Conservation (phyloP, 2,329 filamentous ascomycete species). For the Trichoderma sp. region DNA sequence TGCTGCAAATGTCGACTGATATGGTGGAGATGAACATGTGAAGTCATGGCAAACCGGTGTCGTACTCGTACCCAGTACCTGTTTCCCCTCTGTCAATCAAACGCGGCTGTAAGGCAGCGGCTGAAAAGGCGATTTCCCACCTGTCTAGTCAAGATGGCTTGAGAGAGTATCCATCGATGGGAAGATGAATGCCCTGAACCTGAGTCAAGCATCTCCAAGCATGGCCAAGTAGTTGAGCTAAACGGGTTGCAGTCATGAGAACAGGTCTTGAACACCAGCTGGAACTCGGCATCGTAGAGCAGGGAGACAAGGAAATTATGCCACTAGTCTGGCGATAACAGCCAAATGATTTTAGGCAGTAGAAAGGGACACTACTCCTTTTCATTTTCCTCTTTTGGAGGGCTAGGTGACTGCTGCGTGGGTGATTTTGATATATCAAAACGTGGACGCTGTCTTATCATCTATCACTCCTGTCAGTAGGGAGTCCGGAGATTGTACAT, state of each 20-base stretch:
- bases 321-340: background rate
- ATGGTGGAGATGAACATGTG: background rate
- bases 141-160: background rate
- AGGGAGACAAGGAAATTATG: background rate
- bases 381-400: background rate
- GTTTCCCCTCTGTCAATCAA: background rate
- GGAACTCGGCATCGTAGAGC: background rate
- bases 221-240: background rate
- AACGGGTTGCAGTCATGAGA: background rate
- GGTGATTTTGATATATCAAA: background rate
- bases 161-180: background rate
- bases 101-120: background rate
- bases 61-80: background rate
- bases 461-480: background rate
- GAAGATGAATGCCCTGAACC: background rate
- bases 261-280: background rate
- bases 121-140: background rate
- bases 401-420: background rate
- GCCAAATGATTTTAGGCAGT: background rate
- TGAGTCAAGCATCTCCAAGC: background rate
- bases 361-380: background rate
- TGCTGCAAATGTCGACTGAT: background rate
- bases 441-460: background rate
- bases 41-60: background rate
- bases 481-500: slow-evolving; percentile 7